Evolutionary conservation across 2,329 filamentous ascomycete species (phyloP), one percentile per base, ranked within the genome.

Genomic region (Exophiala aquamarina): DNA sequence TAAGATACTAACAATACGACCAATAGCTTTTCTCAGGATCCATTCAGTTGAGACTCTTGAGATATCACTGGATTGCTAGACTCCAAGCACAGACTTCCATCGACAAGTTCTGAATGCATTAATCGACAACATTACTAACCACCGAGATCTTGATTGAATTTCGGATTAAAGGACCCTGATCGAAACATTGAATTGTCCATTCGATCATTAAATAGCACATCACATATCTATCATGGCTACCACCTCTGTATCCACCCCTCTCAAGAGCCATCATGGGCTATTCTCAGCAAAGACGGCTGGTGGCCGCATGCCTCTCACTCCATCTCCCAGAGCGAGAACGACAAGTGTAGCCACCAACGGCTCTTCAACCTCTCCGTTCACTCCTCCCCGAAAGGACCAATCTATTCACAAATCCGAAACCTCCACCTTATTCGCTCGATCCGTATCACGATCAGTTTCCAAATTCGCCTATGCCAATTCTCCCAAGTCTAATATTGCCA

Each of bases 401-500:
- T 89, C 89, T 6, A 83, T 89, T 51, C 93, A 89, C 68, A 82
- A 85, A 53, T 39, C 48, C 26, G 91, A 90, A 70, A 76, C 95
- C 49, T 81, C 88, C 56, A 78, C 87, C 51, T 86, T 90, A 65
- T 86, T 95, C 63, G 78, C 86, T 54, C 87, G 86, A 63, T 84
- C 78, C 48, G 70, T 76, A 14, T 66, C 69, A 18, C 65, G 67
- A 50, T 57, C 57, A n/a, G 54, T 60, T 51, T 78, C 83, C 53
- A 86, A 84, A 73, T 72, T 77, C 32, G 74, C 80, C 32, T 85
- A 88, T 68, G 86, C 87, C 41, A 87, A 93, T 66, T 96, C 92
- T 2, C 90, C 91, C 66, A 97, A 97, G 77, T 96, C 91, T 50
- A 97, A 96, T 77, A 96, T 96, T 68, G 88, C 87, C 58, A 82